Evolutionary conservation across 176 grass and related monocot species (phyloP).

Genomic region (Oryza australiensis): DNA sequence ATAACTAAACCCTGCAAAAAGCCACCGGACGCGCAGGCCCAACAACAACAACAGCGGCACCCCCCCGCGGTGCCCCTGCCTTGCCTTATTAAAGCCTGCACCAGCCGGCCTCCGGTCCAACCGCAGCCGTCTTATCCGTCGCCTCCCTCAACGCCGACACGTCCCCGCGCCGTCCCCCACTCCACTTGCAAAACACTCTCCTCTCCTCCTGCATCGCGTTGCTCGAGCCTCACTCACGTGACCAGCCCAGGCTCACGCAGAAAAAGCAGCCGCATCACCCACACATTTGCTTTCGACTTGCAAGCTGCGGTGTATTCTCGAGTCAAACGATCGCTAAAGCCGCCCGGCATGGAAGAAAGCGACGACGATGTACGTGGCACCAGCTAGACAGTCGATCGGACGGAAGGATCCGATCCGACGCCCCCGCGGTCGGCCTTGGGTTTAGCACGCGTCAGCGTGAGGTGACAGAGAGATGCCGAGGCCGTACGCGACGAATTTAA

Average conservation of each 20-base stretch:
- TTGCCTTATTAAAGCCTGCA: slow-evolving; percentile 13
- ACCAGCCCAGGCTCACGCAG: background rate
- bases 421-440: too few species aligned
- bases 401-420: background rate
- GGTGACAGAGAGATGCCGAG: background rate
- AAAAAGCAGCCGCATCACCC: background rate
- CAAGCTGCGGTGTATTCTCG: too few species aligned
- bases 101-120: background rate
- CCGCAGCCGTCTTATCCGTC: background rate
- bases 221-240: slow-evolving; percentile 4
- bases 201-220: background rate
- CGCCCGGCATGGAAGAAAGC: background rate
- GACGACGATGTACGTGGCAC: background rate
- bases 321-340: background rate
- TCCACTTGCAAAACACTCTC: too few species aligned
- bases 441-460: too few species aligned
- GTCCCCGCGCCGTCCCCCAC: slow-evolving; percentile 20
- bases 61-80: background rate
- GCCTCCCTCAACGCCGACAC: slow-evolving; percentile 39
- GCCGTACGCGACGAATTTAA: background rate
- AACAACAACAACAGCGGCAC: too few species aligned
- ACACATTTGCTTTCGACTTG: background rate
- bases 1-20: slow-evolving; percentile 45
- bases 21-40: background rate
- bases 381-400: background rate